Conservation (phyloP, 352 stramenopile species). For the Globisporangium iwayamae region DNA sequence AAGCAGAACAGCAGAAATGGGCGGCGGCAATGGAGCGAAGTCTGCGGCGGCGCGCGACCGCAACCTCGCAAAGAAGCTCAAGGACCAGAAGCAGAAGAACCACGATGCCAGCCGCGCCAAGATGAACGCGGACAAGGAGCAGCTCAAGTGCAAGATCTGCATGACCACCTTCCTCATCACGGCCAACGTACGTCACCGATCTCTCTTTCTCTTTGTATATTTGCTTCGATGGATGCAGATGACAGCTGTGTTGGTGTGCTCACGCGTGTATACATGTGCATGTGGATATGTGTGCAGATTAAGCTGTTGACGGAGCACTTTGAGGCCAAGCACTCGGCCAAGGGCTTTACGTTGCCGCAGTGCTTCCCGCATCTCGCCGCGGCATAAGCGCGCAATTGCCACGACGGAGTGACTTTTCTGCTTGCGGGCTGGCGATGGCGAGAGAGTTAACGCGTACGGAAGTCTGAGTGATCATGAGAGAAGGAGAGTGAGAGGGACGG, state of each 20-base stretch:
- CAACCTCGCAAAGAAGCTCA: slow-evolving; percentile 85
- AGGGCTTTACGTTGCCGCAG: slow-evolving; percentile 65
- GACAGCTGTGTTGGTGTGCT: background rate
- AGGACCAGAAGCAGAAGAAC: slow-evolving; percentile 79
- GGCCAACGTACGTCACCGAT: slow-evolving; percentile 49
- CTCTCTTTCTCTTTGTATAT: background rate
- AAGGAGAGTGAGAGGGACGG: background rate
- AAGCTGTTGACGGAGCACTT: slow-evolving; percentile 72
- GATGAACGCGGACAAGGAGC: slow-evolving; percentile 70
- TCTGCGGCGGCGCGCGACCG: slow-evolving; percentile 74
- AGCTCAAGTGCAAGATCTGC: slow-evolving; percentile 88
- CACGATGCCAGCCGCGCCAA: slow-evolving; percentile 79
- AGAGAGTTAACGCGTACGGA: background rate
- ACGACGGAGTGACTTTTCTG: background rate
- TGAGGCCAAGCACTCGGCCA: slow-evolving; percentile 65
- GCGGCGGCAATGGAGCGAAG: slow-evolving; percentile 83
- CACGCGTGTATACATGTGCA: background rate
- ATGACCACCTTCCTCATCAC: slow-evolving; percentile 87
- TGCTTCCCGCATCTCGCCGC: slow-evolving; percentile 51
- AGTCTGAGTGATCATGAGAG: background rate
- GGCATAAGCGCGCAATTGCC: background rate
- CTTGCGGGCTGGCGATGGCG: background rate
- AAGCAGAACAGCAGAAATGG: slow-evolving; percentile 39
- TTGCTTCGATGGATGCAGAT: background rate
- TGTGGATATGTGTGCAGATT: slow-evolving; percentile 22